Evolutionary conservation across 2,329 filamentous ascomycete species (phyloP).

Genomic region (Ascochyta clinopodiicola): DNA sequence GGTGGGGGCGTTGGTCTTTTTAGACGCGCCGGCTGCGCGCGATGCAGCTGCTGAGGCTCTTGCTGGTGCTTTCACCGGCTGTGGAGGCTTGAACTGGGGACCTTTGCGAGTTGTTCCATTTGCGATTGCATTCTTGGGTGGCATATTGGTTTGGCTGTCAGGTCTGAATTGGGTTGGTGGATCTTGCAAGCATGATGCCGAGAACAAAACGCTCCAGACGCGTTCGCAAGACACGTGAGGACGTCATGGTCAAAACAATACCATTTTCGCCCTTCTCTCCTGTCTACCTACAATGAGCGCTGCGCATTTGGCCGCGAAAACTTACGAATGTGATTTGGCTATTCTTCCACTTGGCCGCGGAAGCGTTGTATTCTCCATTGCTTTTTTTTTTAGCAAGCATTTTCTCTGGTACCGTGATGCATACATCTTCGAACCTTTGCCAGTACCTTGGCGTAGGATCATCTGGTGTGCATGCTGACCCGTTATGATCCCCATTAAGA

Average conservation of each 20-base stretch:
- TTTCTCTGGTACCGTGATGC: neutral
- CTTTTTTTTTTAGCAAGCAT: neutral
- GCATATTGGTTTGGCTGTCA: slow-evolving; percentile 24
- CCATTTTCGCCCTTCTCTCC: neutral
- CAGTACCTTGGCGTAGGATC: slow-evolving; percentile 2
- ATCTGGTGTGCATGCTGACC: slow-evolving; percentile 2
- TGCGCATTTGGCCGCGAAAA: neutral
- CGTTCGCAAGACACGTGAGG: neutral
- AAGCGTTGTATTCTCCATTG: neutral
- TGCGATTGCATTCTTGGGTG: slow-evolving; percentile 31
- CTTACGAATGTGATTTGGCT: neutral
- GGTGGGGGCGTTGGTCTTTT: slow-evolving; percentile 25
- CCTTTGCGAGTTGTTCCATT: slow-evolving; percentile 38
- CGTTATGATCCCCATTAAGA: slow-evolving; percentile 2
- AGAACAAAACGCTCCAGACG: neutral
- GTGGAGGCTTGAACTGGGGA: slow-evolving; percentile 47
- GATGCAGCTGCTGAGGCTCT: slow-evolving; percentile 28
- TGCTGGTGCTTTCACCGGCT: slow-evolving; percentile 38
- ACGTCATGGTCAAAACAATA: neutral
- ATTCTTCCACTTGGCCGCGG: neutral
- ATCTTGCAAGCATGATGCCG: slow-evolving; percentile 3
- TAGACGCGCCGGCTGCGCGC: slow-evolving; percentile 28
- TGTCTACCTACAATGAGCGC: neutral
- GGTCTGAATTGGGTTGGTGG: slow-evolving; percentile 1
- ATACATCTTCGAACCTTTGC: neutral